These are phyloP conservation scores for Graphilbum ipis-grandicollis DNA, from an alignment of 2,329 filamentous ascomycete species.

Conservation along the genomic window DNA sequence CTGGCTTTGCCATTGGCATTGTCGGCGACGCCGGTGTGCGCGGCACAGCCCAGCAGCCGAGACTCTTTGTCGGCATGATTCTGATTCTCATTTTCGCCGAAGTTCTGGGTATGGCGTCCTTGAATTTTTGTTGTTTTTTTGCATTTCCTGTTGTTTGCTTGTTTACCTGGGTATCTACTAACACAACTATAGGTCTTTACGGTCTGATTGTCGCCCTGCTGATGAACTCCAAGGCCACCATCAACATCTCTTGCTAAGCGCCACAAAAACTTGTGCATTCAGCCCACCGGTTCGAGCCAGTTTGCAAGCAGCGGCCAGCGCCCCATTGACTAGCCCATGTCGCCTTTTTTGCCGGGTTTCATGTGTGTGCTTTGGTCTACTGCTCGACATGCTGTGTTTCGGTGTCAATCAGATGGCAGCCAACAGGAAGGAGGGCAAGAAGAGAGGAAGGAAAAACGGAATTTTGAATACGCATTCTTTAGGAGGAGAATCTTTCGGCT, in stretches of 20 bases:
- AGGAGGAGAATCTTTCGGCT: too few species aligned
- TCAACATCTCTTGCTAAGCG: slow-evolving; percentile 44
- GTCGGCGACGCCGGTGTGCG: slow-evolving; percentile 80
- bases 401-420: too few species aligned
- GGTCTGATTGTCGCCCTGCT: slow-evolving; percentile 96
- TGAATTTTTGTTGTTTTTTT: neutral
- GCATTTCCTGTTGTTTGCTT: neutral
- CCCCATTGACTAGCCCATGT: too few species aligned
- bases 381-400: too few species aligned
- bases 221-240: slow-evolving; percentile 88
- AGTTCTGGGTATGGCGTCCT: slow-evolving; percentile 62
- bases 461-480: too few species aligned
- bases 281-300: neutral
- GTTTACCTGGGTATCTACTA: too few species aligned
- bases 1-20: slow-evolving; percentile 75
- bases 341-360: too few species aligned
- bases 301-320: neutral
- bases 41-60: slow-evolving; percentile 68
- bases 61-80: slow-evolving; percentile 94
- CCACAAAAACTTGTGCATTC: too few species aligned
- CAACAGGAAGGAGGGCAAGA: too few species aligned
- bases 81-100: slow-evolving; percentile 99
- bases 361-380: too few species aligned
- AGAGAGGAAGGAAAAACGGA: too few species aligned
- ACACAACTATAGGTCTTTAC: slow-evolving; percentile 77